These are phyloP conservation scores for Ammopiptanthus mongolicus DNA, from an alignment of 306 rosid genomes.

Conservation along the genomic window DNA sequence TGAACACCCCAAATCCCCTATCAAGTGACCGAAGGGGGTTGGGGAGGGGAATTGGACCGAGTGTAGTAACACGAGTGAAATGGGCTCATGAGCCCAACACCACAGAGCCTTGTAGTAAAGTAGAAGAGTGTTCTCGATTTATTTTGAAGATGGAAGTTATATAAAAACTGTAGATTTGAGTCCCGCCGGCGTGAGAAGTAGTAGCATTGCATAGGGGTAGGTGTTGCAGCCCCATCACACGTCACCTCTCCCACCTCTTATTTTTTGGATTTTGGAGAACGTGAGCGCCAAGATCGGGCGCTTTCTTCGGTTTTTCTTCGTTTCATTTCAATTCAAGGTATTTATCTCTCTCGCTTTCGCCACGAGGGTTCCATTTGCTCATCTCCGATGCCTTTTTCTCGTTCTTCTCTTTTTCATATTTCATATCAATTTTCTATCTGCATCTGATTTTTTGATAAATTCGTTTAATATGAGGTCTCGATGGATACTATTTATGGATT, in stretches of 20 bases:
- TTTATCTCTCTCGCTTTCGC: neutral
- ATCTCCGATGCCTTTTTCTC: too few species aligned
- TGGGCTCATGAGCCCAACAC: neutral
- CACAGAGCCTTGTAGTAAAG: neutral
- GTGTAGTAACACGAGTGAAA: neutral
- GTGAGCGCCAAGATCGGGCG: slow-evolving; percentile 33
- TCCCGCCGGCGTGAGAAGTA: neutral
- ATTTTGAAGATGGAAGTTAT: neutral
- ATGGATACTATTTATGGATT: slow-evolving; percentile 17
- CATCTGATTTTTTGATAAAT: neutral
- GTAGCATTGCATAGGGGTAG: neutral
- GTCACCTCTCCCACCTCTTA: slow-evolving; percentile 8
- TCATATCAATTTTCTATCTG: neutral
- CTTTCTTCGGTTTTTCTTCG: slow-evolving; percentile 1
- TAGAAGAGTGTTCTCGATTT: too few species aligned
- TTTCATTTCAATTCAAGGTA: slow-evolving; percentile 29
- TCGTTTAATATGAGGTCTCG: neutral
- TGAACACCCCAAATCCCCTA: too few species aligned
- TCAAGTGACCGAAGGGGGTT: too few species aligned
- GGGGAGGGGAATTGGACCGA: neutral
- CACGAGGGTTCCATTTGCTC: neutral
- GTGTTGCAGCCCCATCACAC: slow-evolving; percentile 18
- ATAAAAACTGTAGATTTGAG: neutral
- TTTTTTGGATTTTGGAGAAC: slow-evolving; percentile 23
- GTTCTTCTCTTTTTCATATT: neutral